A percentile compares a stretch with the other conserved stretches of the same genome.
phyloP scores from a whole-genome alignment of 2,329 filamentous ascomycete species.

The Alternaria incomplexa region DNA sequence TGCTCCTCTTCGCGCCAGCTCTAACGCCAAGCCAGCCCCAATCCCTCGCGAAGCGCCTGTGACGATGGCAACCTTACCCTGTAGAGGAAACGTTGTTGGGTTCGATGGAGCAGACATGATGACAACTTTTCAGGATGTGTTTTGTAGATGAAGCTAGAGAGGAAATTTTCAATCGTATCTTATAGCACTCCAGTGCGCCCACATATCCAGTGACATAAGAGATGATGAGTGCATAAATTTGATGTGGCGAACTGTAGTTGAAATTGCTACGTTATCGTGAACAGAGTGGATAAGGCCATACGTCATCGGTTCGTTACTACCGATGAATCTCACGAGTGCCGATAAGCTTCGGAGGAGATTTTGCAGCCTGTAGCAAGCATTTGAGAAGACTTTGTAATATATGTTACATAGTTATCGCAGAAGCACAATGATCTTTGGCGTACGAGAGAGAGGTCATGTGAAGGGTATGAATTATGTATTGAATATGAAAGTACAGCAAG shows the following conservation, averaged over 20 bases:
- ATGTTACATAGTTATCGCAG: background rate
- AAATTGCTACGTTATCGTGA: background rate
- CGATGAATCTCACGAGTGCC: constrained; percentile 9
- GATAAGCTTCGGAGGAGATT: constrained; percentile 7
- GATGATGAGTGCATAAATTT: background rate
- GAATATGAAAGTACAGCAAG: constrained; percentile 9
- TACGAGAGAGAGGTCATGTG: background rate
- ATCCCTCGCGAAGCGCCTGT: constrained; percentile 60
- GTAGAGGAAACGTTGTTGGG: constrained; percentile 22
- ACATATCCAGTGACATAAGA: background rate
- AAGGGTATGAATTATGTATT: constrained; percentile 10
- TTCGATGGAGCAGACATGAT: constrained; percentile 20
- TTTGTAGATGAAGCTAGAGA: background rate
- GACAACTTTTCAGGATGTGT: background rate
- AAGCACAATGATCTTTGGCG: background rate
- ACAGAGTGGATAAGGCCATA: background rate
- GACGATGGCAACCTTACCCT: constrained; percentile 54
- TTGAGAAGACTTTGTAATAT: background rate
- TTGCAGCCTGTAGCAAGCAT: background rate
- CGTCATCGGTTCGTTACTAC: constrained; percentile 3
- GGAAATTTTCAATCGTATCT: background rate
- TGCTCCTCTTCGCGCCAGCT: constrained; percentile 56
- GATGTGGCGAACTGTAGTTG: background rate
- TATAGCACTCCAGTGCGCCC: background rate
- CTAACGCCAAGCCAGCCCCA: constrained; percentile 56